Evolutionary conservation across 345 rosid species (phyloP).

Genomic region (Pugionium cornutum): DNA sequence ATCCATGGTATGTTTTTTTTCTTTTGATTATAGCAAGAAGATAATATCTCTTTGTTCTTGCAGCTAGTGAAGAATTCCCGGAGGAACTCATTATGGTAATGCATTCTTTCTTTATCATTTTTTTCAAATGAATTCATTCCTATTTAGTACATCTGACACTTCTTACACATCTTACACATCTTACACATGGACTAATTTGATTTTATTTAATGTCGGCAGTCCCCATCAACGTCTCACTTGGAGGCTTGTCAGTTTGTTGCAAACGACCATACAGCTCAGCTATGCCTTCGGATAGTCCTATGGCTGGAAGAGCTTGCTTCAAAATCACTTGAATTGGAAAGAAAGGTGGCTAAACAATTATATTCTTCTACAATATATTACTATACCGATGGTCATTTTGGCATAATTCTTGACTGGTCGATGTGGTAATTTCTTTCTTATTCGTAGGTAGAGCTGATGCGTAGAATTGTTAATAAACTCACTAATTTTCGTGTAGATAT

Average conservation of each 20-base stretch:
- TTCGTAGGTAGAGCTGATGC: slow-evolving; percentile 26
- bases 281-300: slow-evolving; percentile 89
- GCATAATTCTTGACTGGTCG: slow-evolving; percentile 18
- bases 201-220: slow-evolving; percentile 46
- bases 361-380: slow-evolving; percentile 9
- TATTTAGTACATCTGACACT: neutral
- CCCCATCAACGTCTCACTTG: slow-evolving; percentile 87
- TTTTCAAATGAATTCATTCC: slow-evolving; percentile 8
- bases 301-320: slow-evolving; percentile 98
- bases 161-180: neutral
- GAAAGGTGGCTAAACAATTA: slow-evolving; percentile 58
- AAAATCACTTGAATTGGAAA: slow-evolving; percentile 89
- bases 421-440: slow-evolving; percentile 17
- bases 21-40: slow-evolving; percentile 10
- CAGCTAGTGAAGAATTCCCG: too few species aligned
- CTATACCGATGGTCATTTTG: slow-evolving; percentile 14
- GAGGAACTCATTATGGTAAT: slow-evolving; percentile 45
- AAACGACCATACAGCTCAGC: slow-evolving; percentile 84
- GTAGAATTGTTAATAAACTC: slow-evolving; percentile 18
- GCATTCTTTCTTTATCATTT: slow-evolving; percentile 16
- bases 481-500: slow-evolving; percentile 9
- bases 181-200: slow-evolving; percentile 21
- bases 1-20: slow-evolving; percentile 26
- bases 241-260: slow-evolving; percentile 91
- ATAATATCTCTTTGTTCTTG: too few species aligned